phyloP scores from a whole-genome alignment of 2,329 filamentous ascomycete genomes.

The Penicillium janthinellum region DNA sequence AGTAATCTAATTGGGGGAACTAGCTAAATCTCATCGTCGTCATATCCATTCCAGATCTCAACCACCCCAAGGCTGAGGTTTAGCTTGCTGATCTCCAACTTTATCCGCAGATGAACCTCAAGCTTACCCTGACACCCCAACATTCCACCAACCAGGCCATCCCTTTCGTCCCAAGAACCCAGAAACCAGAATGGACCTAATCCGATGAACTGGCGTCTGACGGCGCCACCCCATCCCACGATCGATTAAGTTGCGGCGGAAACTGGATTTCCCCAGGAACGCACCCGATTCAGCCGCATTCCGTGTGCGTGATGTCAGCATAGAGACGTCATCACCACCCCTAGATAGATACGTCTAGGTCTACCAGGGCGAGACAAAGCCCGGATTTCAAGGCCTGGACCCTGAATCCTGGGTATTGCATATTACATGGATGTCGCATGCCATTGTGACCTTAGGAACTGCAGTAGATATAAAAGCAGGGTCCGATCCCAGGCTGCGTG shows the following conservation, averaged over 20 bases:
- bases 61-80: background rate
- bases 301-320: slow-evolving; percentile 4
- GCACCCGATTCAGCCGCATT: slow-evolving; percentile 2
- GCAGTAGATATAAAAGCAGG: background rate
- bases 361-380: background rate
- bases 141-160: background rate
- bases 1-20: background rate
- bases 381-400: background rate
- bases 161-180: background rate
- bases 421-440: no score
- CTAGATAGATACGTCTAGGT: background rate
- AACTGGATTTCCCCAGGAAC: background rate
- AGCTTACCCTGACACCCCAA: background rate
- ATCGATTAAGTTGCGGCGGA: background rate
- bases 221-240: background rate
- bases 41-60: background rate
- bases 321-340: background rate
- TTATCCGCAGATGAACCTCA: background rate
- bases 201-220: background rate
- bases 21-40: background rate
- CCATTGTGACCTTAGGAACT: no score
- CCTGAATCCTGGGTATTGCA: background rate
- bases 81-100: background rate
- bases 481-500: background rate
- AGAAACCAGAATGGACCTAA: background rate